Conservation (phyloP, 2,329 filamentous ascomycete genomes). For the Aspergillus neotritici region DNA sequence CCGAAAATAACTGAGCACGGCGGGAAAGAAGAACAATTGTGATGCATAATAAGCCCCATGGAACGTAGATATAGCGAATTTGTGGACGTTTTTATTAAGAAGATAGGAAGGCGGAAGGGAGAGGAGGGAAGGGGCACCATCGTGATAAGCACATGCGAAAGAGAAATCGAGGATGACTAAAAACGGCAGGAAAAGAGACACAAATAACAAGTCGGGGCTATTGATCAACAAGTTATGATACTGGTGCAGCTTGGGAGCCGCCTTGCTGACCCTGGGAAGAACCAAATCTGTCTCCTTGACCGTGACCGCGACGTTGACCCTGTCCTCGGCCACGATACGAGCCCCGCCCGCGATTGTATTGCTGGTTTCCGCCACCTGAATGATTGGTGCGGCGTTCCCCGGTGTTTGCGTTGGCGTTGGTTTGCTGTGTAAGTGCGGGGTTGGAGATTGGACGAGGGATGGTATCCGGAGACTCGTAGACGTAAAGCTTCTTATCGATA, state of each 20-base stretch:
- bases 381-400: constrained; percentile 34
- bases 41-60: no score
- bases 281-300: constrained; percentile 26
- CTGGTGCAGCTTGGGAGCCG: constrained; percentile 24
- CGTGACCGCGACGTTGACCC: constrained; percentile 36
- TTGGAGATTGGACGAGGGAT: constrained; percentile 77
- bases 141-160: no score
- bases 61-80: no score
- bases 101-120: background rate
- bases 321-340: constrained; percentile 42
- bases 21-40: no score
- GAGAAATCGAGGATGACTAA: no score
- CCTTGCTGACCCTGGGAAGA: constrained; percentile 23
- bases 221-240: constrained; percentile 19
- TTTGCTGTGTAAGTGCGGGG: constrained; percentile 35
- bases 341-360: constrained; percentile 35
- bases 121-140: background rate
- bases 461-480: constrained; percentile 92
- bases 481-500: constrained; percentile 97
- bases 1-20: constrained; percentile 8
- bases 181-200: background rate
- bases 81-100: background rate
- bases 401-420: constrained; percentile 18
- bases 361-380: constrained; percentile 33
- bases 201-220: background rate